Conservation (phyloP, 306 rosid species). For the Calophaca sinica region DNA sequence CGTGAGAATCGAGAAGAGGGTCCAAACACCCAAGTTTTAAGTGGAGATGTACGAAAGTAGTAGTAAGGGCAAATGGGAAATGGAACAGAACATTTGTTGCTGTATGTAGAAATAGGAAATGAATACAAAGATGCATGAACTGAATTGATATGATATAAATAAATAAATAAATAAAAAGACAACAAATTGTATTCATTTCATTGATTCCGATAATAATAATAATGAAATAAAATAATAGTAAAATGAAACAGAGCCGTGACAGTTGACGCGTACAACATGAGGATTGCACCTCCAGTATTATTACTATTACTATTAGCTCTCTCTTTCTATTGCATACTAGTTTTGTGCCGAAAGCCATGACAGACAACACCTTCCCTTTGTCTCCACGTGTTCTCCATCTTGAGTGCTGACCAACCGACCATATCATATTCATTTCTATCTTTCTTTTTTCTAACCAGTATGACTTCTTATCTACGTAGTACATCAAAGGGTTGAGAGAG, state of each 20-base stretch:
- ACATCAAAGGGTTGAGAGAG: no score
- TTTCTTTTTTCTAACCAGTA: no score
- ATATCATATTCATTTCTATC: slow-evolving; percentile 31
- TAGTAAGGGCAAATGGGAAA: not conserved
- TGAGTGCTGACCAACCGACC: slow-evolving; percentile 55
- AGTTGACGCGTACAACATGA: slow-evolving; percentile 46
- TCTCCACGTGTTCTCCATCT: slow-evolving; percentile 58
- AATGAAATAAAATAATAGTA: not conserved
- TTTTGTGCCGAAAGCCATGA: slow-evolving; percentile 40
- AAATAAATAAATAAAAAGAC: not conserved
- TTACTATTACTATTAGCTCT: no score
- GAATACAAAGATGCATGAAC: slow-evolving; percentile 43
- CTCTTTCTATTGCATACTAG: no score
- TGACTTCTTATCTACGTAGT: no score
- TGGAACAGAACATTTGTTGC: not conserved
- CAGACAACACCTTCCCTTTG: slow-evolving; percentile 29
- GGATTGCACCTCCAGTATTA: not conserved
- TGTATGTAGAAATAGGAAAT: not conserved
- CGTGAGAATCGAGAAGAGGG: slow-evolving; percentile 24
- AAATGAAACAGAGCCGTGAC: not conserved
- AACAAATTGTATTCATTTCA: not conserved
- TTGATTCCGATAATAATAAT: not conserved
- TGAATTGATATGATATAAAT: not conserved
- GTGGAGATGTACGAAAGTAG: slow-evolving; percentile 44
- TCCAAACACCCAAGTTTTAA: slow-evolving; percentile 1